These are phyloP conservation scores for Aspergillus sp. DNA, from an alignment of 2,329 filamentous ascomycete species.

Conservation along the genomic window DNA sequence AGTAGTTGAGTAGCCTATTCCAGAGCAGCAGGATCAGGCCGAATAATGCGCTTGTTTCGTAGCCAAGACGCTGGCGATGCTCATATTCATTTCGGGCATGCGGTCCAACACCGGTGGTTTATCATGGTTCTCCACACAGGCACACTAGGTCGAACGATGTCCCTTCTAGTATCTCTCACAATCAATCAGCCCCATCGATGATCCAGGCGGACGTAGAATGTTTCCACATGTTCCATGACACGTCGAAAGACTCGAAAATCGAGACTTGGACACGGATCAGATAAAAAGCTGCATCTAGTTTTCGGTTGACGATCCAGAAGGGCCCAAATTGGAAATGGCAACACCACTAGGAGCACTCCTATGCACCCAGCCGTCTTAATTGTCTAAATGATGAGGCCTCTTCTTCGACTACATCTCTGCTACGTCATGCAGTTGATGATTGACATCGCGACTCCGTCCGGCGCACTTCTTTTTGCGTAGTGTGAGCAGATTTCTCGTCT, in stretches of 20 bases:
- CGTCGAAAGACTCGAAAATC: background rate
- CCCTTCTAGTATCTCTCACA: conserved; percentile 1
- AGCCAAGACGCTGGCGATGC: conserved; percentile 11
- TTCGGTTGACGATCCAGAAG: too few relatives aligned
- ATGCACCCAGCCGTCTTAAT: too few relatives aligned
- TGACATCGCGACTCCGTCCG: background rate
- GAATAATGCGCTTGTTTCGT: conserved; percentile 9
- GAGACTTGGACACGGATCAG: background rate
- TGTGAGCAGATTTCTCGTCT: background rate
- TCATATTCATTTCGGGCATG: conserved; percentile 17
- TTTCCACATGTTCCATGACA: background rate
- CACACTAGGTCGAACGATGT: background rate
- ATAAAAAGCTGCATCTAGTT: too few relatives aligned
- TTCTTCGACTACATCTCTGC: background rate
- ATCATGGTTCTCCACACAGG: conserved; percentile 15
- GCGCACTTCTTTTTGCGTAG: background rate
- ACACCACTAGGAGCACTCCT: too few relatives aligned
- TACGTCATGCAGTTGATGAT: background rate
- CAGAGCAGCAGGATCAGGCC: background rate
- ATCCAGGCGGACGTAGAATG: background rate
- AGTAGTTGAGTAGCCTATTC: background rate
- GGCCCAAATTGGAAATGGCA: too few relatives aligned
- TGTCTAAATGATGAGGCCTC: too few relatives aligned
- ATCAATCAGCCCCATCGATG: conserved; percentile 1
- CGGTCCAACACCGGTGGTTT: conserved; percentile 16